These are phyloP conservation scores for Linderina pennispora DNA, from an alignment of 192 early-diverging fungal genomes.

Conservation along the genomic window DNA sequence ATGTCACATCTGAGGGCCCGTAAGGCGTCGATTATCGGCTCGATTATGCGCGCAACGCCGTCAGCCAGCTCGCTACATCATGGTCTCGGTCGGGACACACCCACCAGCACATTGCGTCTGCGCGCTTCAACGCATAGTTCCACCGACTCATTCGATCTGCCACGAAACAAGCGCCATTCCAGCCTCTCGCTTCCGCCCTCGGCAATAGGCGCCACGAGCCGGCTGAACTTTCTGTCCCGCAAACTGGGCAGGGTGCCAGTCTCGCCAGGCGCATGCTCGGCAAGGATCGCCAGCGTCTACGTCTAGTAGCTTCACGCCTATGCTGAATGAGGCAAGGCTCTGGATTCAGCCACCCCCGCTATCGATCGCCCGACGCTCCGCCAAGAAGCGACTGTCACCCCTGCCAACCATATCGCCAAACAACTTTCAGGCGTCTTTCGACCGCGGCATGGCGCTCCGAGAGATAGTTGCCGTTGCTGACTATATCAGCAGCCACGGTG, in stretches of 20 bases:
- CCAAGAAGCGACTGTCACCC: constrained; percentile 30
- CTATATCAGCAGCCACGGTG: constrained; percentile 6
- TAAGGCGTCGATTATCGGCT: constrained; percentile 33
- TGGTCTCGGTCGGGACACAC: neutral
- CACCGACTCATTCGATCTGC: neutral
- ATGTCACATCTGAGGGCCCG: constrained; percentile 24
- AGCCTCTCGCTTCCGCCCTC: neutral
- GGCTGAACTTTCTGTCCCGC: neutral
- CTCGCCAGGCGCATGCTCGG: neutral
- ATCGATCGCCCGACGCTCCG: neutral
- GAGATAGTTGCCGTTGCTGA: constrained; percentile 22
- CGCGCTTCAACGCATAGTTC: neutral
- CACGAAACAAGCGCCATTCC: neutral
- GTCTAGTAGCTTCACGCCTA: too few relatives aligned
- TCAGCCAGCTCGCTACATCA: constrained; percentile 6
- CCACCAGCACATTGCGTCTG: neutral
- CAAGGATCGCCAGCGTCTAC: too few relatives aligned
- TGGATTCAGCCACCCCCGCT: neutral
- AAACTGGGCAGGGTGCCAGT: neutral
- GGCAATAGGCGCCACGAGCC: too few relatives aligned
- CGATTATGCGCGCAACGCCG: constrained; percentile 26
- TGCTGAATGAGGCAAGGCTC: too few relatives aligned
- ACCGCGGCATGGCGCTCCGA: constrained; percentile 31
- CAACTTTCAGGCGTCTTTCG: constrained; percentile 44
- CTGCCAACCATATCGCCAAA: constrained; percentile 38